A percentile compares a stretch with the other conserved stretches of the same genome.
Evolutionary conservation across 2,329 filamentous ascomycete species (phyloP).

Genomic region (Aspergillus pseudotamarii): DNA sequence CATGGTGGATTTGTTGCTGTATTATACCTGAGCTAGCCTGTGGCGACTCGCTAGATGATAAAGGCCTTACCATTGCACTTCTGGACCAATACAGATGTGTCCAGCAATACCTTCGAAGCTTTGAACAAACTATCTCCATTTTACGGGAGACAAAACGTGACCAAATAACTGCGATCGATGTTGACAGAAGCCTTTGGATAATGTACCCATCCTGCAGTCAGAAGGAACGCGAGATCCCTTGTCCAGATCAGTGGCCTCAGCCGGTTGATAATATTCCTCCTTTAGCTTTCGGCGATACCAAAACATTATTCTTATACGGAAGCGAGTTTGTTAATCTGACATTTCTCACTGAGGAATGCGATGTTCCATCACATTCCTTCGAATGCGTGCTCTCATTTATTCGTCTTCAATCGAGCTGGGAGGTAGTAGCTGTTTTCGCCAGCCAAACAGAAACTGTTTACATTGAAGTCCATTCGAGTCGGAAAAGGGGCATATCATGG

Average conservation of each 20-base stretch:
- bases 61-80: neutral
- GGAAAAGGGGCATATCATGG: neutral
- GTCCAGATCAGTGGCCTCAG: neutral
- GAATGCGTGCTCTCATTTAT: neutral
- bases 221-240: neutral
- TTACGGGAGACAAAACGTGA: too few species aligned
- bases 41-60: neutral
- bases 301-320: neutral
- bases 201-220: neutral
- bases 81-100: neutral
- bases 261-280: neutral
- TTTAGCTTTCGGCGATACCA: neutral
- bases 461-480: neutral
- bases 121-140: neutral
- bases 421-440: neutral
- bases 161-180: neutral
- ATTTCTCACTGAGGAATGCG: neutral
- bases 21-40: neutral
- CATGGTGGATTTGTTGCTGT: neutral
- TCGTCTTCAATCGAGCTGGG: neutral
- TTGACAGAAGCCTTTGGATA: neutral
- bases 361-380: neutral
- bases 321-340: neutral
- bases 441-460: conserved; percentile 1
- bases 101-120: neutral